Conservation (phyloP, 805 yeast species). For the Danielia reshetovae region DNA sequence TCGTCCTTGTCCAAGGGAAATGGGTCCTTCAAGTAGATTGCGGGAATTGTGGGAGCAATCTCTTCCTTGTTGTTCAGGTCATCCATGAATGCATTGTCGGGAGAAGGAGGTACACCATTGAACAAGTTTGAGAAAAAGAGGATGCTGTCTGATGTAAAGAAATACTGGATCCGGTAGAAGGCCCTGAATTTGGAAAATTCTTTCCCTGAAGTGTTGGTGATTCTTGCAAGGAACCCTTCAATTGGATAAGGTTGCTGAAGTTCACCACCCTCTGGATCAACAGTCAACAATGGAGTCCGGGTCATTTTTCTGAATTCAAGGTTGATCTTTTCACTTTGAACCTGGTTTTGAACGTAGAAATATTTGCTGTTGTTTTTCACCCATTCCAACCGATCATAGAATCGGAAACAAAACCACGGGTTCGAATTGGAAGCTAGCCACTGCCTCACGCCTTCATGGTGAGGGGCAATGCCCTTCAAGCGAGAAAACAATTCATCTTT, state of each 20-base stretch:
- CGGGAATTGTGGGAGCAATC: conserved; percentile 25
- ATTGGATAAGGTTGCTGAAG: conserved; percentile 61
- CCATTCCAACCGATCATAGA: conserved; percentile 71
- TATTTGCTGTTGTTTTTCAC: conserved; percentile 23
- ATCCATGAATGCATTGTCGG: conserved; percentile 22
- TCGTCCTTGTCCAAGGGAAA: conserved; percentile 46
- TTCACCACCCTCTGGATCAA: conserved; percentile 2
- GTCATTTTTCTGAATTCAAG: conserved; percentile 56
- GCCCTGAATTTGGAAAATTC: conserved; percentile 33
- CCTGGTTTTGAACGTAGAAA: conserved; percentile 26
- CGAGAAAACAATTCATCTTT: conserved; percentile 32
- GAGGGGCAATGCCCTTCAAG: conserved; percentile 16
- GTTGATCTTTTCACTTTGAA: conserved; percentile 37
- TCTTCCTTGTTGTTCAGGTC: conserved; percentile 14
- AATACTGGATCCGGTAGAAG: conserved; percentile 55
- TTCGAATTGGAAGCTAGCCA: conserved; percentile 23
- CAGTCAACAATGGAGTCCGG: conserved; percentile 34
- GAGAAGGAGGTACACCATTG: conserved; percentile 61
- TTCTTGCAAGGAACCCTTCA: conserved; percentile 73
- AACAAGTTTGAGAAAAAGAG: conserved; percentile 54
- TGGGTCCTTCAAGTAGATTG: conserved; percentile 47
- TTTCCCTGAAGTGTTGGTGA: conserved; percentile 49
- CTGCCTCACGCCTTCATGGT: conserved; percentile 4
- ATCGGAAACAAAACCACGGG: conserved; percentile 55
- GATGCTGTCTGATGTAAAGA: conserved; percentile 57